phyloP scores from a whole-genome alignment of 805 yeast genomes.

The Kregervanrija pseudodelftensis region DNA sequence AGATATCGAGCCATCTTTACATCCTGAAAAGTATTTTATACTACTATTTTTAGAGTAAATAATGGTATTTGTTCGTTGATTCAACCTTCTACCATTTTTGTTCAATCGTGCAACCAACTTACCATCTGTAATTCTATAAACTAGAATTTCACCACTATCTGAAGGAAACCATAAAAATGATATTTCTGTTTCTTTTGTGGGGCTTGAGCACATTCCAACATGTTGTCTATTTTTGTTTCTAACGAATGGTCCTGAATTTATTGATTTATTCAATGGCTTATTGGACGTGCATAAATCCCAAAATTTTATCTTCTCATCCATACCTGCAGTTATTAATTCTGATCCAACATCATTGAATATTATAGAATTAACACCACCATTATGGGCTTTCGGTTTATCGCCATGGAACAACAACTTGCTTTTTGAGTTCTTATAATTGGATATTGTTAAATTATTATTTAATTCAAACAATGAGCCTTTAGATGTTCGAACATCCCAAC shows the following conservation, averaged over 20 bases:
- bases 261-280: conserved; percentile 44
- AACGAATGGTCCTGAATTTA: conserved; percentile 73
- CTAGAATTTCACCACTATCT: conserved; percentile 63
- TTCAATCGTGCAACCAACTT: conserved; percentile 52
- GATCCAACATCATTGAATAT: conserved; percentile 66
- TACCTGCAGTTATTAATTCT: conserved; percentile 58
- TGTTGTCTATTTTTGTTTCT: conserved; percentile 57
- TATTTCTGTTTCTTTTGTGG: conserved; percentile 42
- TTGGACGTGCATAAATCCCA: conserved; percentile 64
- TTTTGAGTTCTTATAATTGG: conserved; percentile 15
- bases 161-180: conserved; percentile 65
- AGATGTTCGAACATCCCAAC: conserved; percentile 82
- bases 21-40: conserved; percentile 49
- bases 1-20: conserved; percentile 58
- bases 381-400: conserved; percentile 52
- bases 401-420: conserved; percentile 17
- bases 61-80: conserved; percentile 45
- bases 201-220: conserved; percentile 47
- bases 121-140: conserved; percentile 55
- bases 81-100: conserved; percentile 29
- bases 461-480: conserved; percentile 55
- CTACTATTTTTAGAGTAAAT: conserved; percentile 39
- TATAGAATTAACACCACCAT: conserved; percentile 72
- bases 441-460: conserved; percentile 36
- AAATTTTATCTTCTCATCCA: conserved; percentile 70